Evolutionary conservation across 495 filamentous ascomycete species (phyloP).

Genomic region (Aspergillus avenaceus): DNA sequence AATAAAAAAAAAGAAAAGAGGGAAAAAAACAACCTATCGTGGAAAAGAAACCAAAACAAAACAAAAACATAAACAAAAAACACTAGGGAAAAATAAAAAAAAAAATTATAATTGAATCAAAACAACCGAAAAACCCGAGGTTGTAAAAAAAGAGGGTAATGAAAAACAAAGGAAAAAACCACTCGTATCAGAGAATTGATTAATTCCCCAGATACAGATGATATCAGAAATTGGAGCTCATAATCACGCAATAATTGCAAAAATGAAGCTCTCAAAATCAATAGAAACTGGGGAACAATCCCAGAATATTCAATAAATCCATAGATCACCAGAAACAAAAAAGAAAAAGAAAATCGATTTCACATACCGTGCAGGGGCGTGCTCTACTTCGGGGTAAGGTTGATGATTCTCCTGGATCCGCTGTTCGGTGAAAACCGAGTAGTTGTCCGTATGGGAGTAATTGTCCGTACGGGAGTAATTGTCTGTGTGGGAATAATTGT

Average conservation of each 20-base stretch:
- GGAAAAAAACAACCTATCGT: slow-evolving; percentile 1
- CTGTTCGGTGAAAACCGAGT: slow-evolving; percentile 14
- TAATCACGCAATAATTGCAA: too few relatives aligned
- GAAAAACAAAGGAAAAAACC: too few relatives aligned
- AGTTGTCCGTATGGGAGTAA: slow-evolving; percentile 13
- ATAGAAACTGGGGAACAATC: neutral
- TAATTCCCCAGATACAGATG: neutral
- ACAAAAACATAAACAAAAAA: slow-evolving; percentile 10
- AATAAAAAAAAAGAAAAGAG: slow-evolving; percentile 1
- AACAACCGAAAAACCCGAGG: neutral
- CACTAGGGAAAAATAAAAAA: slow-evolving; percentile 4
- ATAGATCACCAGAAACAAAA: neutral
- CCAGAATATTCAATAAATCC: neutral
- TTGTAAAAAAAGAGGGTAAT: neutral
- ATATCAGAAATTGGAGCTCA: slow-evolving; percentile 1
- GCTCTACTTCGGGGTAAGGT: slow-evolving; percentile 45
- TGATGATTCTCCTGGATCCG: slow-evolving; percentile 5
- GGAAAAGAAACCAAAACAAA: slow-evolving; percentile 13
- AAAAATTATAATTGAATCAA: slow-evolving; percentile 3
- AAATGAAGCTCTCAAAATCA: too few relatives aligned
- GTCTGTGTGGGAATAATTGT: slow-evolving; percentile 10
- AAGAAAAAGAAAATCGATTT: neutral
- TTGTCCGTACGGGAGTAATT: slow-evolving; percentile 14
- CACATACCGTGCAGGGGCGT: slow-evolving; percentile 51
- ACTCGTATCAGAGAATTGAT: too few relatives aligned